Conservation (phyloP, 345 rosid genomes). For the Aquilaria yunnanensis region DNA sequence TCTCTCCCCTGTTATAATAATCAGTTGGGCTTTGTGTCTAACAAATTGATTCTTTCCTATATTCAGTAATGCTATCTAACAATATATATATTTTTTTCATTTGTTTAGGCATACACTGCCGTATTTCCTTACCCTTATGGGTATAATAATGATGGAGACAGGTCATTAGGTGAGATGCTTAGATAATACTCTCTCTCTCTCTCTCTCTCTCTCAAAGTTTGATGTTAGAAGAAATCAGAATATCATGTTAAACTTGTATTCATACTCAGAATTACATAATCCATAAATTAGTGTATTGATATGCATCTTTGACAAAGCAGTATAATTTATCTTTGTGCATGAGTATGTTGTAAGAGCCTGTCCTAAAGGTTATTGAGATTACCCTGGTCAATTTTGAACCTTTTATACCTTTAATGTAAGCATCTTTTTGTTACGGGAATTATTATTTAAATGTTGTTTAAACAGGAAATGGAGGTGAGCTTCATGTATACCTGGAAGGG, state of each 20-base stretch:
- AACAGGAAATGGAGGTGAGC: conserved; percentile 77
- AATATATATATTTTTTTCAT: conserved; percentile 7
- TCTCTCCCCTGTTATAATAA: background rate
- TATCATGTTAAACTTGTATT: no score
- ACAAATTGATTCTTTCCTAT: background rate
- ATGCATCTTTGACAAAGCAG: no score
- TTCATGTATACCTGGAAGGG: conserved; percentile 58
- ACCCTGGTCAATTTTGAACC: no score
- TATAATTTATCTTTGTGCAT: no score
- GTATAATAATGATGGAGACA: conserved; percentile 35
- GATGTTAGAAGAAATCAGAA: no score
- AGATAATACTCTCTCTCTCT: no score
- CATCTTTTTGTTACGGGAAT: background rate
- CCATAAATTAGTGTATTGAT: no score
- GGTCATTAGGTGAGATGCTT: conserved; percentile 60
- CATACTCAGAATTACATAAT: no score
- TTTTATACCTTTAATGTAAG: no score
- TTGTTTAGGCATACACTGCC: conserved; percentile 57
- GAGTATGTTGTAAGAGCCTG: no score
- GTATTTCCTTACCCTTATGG: conserved; percentile 64
- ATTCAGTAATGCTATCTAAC: conserved; percentile 2
- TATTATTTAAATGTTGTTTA: conserved; percentile 1
- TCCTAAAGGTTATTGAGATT: no score
- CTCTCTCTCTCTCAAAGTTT: no score
- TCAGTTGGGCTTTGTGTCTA: background rate